Conservation (phyloP, 192 early-diverging fungal species). For the Piromyces sp. region DNA sequence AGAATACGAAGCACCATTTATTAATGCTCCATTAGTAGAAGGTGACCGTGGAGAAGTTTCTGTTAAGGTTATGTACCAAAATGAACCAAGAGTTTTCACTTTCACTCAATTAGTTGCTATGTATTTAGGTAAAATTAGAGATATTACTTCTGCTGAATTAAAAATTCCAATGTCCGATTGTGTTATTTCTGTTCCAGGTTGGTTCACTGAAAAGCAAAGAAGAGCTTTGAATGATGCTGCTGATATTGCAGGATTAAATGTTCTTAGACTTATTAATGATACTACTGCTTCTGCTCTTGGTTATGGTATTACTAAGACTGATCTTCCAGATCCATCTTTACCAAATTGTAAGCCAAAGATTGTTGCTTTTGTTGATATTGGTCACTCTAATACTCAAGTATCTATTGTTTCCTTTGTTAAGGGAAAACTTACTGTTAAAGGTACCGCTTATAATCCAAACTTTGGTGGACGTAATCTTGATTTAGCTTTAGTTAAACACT, state of each 20-base stretch:
- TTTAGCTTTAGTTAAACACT: conserved; percentile 69
- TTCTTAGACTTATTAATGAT: conserved; percentile 82
- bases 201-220: conserved; percentile 90
- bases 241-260: conserved; percentile 75
- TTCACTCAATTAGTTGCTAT: conserved; percentile 79
- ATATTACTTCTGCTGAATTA: conserved; percentile 67
- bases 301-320: conserved; percentile 95
- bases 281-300: conserved; percentile 80
- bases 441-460: conserved; percentile 79
- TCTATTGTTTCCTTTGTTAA: conserved; percentile 82
- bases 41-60: conserved; percentile 63
- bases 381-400: conserved; percentile 73
- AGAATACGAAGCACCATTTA: conserved; percentile 61
- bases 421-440: conserved; percentile 84
- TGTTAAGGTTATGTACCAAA: conserved; percentile 66
- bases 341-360: conserved; percentile 63
- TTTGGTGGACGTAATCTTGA: conserved; percentile 95
- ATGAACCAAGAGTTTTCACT: conserved; percentile 58
- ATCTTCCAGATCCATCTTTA: conserved; percentile 62
- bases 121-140: conserved; percentile 85
- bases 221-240: conserved; percentile 72
- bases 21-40: conserved; percentile 63
- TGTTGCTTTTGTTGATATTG: conserved; percentile 86
- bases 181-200: conserved; percentile 83
- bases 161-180: conserved; percentile 73